A percentile compares a stretch with the other conserved stretches of the same genome.
These are phyloP conservation scores for Pancytospora epiphaga DNA, from an alignment of 371 early-diverging fungal species.

Conservation along the genomic window DNA sequence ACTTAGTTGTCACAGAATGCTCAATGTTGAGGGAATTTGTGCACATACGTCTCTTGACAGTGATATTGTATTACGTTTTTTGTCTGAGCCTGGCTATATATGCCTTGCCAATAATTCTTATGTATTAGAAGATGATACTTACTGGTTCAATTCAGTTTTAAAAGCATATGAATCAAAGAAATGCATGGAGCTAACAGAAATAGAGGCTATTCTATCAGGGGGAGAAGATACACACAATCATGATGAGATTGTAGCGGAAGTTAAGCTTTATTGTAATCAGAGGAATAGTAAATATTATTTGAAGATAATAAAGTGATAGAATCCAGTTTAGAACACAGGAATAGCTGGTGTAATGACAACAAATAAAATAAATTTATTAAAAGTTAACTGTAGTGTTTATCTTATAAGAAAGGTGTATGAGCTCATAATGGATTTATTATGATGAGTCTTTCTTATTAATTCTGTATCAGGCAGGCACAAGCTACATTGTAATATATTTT, in stretches of 20 bases:
- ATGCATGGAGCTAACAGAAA: not conserved
- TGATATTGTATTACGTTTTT: not conserved
- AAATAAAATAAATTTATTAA: too few species aligned
- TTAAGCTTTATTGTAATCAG: slow-evolving; percentile 1
- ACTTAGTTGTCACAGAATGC: not conserved
- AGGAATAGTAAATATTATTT: slow-evolving; percentile 7
- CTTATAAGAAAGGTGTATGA: too few species aligned
- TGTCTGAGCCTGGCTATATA: not conserved
- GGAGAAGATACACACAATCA: not conserved
- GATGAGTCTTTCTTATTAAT: too few species aligned
- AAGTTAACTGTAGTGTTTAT: too few species aligned
- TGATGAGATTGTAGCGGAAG: not conserved
- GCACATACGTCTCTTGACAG: not conserved
- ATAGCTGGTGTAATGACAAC: too few species aligned
- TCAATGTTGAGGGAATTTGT: not conserved
- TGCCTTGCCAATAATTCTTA: slow-evolving; percentile 20
- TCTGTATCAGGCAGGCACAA: too few species aligned
- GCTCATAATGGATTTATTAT: too few species aligned
- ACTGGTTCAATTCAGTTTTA: slow-evolving; percentile 10
- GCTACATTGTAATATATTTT: too few species aligned
- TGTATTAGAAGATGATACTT: not conserved
- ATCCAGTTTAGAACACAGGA: too few species aligned
- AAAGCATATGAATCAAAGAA: not conserved
- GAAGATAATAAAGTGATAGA: slow-evolving; percentile 7
- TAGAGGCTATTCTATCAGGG: not conserved